Evolutionary conservation across 768 basidiomycete species (phyloP), one percentile per base, ranked within the genome.

Genomic region (Agaricus sinodeliciosus): DNA sequence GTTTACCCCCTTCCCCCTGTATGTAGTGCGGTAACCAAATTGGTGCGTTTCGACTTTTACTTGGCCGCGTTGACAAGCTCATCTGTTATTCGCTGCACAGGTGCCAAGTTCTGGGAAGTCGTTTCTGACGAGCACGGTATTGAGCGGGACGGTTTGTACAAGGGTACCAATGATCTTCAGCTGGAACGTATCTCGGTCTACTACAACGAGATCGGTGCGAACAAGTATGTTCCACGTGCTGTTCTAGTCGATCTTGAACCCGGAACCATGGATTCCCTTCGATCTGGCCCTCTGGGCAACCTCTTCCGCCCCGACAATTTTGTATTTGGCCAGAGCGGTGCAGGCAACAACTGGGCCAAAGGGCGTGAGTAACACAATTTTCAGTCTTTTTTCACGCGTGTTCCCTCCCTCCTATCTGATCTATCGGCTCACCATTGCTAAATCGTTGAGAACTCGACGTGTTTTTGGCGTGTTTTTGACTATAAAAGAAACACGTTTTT

Each of bases 281-380:
- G 89, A 71, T 86, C 87, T 48, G 90, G 91, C 48, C 90, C 92
- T 61, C 81, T 95, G 50, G 94, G 94, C 65, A 74, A 75, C 59
- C 84, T 98, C 59, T 97, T 96, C 90, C 86, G 92, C 63, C 94
- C 94, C 35, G 94, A 96, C 75, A 97, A 96, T 81, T 95, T 95
- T 65, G 93, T 97, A 64, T 96, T 94, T 59, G 95, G 94, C 51
- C 95, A 98, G 73, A 93, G 85, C 70, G 94, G 94, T 73, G 95
- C 94, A 62, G 94, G 95, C 66, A 97, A 99, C 84, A 98, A 98
- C 77, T 98, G 96, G 96, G 95, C 96, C 19, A 99, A 98, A 86
- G 95, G 95, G 79, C 89, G 88, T 93, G 66, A 81, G 91, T 88
- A 36, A 45, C 25, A 31, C 31, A 19, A 40, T 42, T 6, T 39